Base-by-base conservation (phyloP, 2,329 filamentous ascomycete species). In the Davidsoniella australis region DNA sequence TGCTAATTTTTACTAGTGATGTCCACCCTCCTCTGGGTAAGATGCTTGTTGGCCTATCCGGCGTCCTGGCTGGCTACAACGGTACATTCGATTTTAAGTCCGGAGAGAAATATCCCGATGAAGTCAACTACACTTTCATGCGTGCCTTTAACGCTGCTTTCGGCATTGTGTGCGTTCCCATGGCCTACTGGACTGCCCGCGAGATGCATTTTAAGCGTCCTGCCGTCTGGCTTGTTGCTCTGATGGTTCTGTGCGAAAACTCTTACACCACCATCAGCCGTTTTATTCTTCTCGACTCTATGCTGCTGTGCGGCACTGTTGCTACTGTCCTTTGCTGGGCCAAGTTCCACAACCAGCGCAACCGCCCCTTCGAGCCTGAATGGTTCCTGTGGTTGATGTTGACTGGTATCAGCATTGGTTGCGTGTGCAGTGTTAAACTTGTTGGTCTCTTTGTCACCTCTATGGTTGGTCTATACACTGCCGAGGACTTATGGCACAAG, bases 31-130 rank as follows among this genome's bases (percentile, higher is more conserved):
- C 91, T 49, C 78, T 98, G 54, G 91, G 91, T 63, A 98, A 98
- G 72, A 96, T 98, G 78, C 79, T 98, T 50, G 89, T 98, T 58
- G 91, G 91, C 55, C 75, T 98, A 47, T 96, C 91, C 5, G 91
- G 91, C 62, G 94, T 93, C 62, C 74, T 98, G 54, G 93, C 89
- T 57, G 89, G 89, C 56, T 98, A 98, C 72, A 98, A 98, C 70
- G 91, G 91, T 52, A 93, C 89, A 3, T 98, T 98, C 67, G 91
- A 98, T 62, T 98, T 98, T 75, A 98, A 98, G 67, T 96, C 89
- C 48, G 91, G 91, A 63, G 91, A 96, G 62, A 87, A 77, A 49
- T 98, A 98, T 63, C 91, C 91, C 9, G 78, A 80, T 57, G 86
- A 96, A 60, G 73, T 98, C 61, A 82, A 98, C 71, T 98, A 94